phyloP scores from a whole-genome alignment of 176 grass and related monocot genomes.

The Aechmea fasciata region DNA sequence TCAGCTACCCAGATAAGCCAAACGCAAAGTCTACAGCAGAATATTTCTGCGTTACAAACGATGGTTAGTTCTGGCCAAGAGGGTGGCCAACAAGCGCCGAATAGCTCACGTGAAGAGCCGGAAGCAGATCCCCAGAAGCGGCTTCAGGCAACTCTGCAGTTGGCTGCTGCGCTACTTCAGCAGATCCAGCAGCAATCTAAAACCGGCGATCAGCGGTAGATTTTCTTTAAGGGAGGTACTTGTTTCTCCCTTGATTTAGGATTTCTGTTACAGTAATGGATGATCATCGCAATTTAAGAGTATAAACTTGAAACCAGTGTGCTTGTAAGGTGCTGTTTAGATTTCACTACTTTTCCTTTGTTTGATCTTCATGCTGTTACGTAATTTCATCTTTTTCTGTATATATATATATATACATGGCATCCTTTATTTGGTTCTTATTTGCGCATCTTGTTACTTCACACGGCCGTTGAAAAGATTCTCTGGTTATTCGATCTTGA shows the following conservation, averaged over 20 bases:
- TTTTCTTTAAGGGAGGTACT: slow-evolving; percentile 16
- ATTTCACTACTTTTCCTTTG: too few species aligned
- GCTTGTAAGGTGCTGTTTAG: too few species aligned
- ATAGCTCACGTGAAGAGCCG: slow-evolving; percentile 29
- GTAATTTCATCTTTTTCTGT: too few species aligned
- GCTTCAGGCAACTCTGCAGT: slow-evolving; percentile 84
- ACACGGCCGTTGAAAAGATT: too few species aligned
- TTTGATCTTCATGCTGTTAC: too few species aligned
- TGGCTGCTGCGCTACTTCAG: slow-evolving; percentile 75
- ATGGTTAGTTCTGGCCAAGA: slow-evolving; percentile 28
- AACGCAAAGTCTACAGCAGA: slow-evolving; percentile 34
- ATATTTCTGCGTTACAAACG: slow-evolving; percentile 23
- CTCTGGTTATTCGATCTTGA: too few species aligned
- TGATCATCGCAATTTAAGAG: too few species aligned
- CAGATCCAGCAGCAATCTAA: slow-evolving; percentile 86
- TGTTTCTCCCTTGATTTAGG: slow-evolving; percentile 18
- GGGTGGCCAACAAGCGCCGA: slow-evolving; percentile 26
- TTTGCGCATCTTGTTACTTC: too few species aligned
- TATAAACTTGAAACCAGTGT: too few species aligned
- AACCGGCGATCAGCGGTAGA: slow-evolving; percentile 43
- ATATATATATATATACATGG: too few species aligned
- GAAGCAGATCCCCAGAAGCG: slow-evolving; percentile 72
- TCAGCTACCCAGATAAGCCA: slow-evolving; percentile 42
- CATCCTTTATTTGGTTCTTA: too few species aligned
- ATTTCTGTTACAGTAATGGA: too few species aligned